Evolutionary conservation across 2,329 filamentous ascomycete species (phyloP).

Genomic region (Juglanconis sp.): DNA sequence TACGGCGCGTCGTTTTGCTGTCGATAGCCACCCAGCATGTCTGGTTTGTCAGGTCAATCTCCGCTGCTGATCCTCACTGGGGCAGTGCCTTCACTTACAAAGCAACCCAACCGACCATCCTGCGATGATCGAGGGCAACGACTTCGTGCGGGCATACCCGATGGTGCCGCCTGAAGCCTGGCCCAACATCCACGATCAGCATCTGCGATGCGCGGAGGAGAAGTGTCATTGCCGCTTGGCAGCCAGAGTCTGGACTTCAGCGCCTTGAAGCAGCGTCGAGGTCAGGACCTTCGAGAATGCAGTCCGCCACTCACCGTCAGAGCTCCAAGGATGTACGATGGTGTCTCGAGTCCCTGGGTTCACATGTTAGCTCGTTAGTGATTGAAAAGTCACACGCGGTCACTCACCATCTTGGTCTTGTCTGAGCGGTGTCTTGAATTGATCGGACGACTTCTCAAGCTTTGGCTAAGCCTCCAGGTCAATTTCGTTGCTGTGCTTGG

Average conservation of each 20-base stretch:
- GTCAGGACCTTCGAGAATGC: background rate
- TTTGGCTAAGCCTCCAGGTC: background rate
- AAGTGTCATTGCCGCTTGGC: background rate
- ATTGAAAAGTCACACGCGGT: background rate
- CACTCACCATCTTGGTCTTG: slow-evolving; percentile 12
- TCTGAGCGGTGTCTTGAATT: background rate
- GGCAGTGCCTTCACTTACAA: slow-evolving; percentile 40
- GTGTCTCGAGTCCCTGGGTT: slow-evolving; percentile 11
- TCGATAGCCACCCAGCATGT: slow-evolving; percentile 78
- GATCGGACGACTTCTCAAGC: background rate
- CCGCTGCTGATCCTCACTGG: background rate
- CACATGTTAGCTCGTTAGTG: background rate
- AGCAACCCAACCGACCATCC: slow-evolving; percentile 75
- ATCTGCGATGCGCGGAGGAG: background rate
- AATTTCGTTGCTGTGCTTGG: background rate
- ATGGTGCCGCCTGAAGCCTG: slow-evolving; percentile 78
- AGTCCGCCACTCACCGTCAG: slow-evolving; percentile 13
- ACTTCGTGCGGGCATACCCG: slow-evolving; percentile 82
- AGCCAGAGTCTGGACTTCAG: background rate
- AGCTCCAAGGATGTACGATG: slow-evolving; percentile 17
- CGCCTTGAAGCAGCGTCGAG: background rate
- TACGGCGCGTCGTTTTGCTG: slow-evolving; percentile 73
- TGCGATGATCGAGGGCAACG: slow-evolving; percentile 80
- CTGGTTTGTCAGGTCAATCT: slow-evolving; percentile 29
- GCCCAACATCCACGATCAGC: background rate